A percentile compares a stretch with the other conserved stretches of the same genome.
phyloP scores from a whole-genome alignment of 148 eudicot genomes.

The Amaranthus cruentus region DNA sequence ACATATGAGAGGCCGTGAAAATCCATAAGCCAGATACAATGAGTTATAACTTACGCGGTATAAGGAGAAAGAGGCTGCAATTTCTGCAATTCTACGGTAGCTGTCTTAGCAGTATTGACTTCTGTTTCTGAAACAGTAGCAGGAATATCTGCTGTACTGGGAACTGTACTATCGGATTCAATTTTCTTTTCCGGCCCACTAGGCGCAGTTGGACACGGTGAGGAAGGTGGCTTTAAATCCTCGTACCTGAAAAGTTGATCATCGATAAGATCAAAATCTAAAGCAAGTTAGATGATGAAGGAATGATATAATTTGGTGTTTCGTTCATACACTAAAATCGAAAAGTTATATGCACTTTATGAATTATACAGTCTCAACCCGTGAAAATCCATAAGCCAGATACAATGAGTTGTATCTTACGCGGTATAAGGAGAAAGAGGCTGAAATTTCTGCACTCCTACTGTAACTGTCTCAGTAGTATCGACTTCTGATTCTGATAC shows the following conservation, averaged over 20 bases:
- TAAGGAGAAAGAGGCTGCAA: conserved; percentile 36
- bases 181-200: conserved; percentile 17
- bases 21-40: neutral
- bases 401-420: conserved; percentile 19
- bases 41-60: conserved; percentile 25
- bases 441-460: conserved; percentile 11
- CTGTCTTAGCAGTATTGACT: conserved; percentile 8
- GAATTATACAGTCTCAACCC: neutral
- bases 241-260: conserved; percentile 37
- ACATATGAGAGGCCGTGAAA: neutral
- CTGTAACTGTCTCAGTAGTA: conserved; percentile 10
- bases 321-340: neutral
- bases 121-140: conserved; percentile 6
- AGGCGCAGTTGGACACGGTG: conserved; percentile 43
- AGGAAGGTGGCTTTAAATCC: conserved; percentile 61
- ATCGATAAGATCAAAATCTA: neutral
- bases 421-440: conserved; percentile 38
- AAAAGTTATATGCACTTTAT: no score
- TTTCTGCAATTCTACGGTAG: conserved; percentile 7
- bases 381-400: neutral
- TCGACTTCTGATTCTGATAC: conserved; percentile 6
- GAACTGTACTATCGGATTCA: neutral
- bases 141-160: conserved; percentile 10
- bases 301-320: neutral
- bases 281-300: neutral